A percentile compares a stretch with the other conserved stretches of the same genome.
Conservation (phyloP, 2,329 filamentous ascomycete genomes). For the Aureobasidium sp. region DNA sequence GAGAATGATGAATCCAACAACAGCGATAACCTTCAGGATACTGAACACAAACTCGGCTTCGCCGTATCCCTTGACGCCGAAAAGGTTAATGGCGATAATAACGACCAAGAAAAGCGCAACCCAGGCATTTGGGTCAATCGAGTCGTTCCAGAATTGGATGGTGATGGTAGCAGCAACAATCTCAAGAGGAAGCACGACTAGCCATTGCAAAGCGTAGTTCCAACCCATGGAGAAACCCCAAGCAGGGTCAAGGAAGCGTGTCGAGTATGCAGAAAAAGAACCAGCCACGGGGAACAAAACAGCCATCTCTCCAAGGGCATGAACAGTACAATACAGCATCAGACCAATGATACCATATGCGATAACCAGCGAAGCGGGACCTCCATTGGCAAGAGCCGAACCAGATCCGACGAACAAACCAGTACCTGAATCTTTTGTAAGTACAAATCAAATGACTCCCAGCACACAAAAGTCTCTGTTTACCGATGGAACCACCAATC, state of each 20-base stretch:
- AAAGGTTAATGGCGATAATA: constrained; percentile 78
- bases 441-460: too few relatives aligned
- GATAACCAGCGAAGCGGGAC: constrained; percentile 70
- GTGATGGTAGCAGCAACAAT: constrained; percentile 83
- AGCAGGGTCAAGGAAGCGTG: constrained; percentile 83
- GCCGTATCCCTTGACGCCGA: constrained; percentile 81
- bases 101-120: constrained; percentile 72
- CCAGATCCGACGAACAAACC: constrained; percentile 65
- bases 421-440: constrained; percentile 35
- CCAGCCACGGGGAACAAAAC: constrained; percentile 86
- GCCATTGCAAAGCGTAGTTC: constrained; percentile 82
- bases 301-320: constrained; percentile 83
- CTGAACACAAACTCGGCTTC: constrained; percentile 86
- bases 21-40: constrained; percentile 75
- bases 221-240: constrained; percentile 39
- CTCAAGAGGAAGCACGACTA: constrained; percentile 74
- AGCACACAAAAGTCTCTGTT: too few relatives aligned
- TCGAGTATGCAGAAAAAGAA: constrained; percentile 87
- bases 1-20: constrained; percentile 83
- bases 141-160: constrained; percentile 64
- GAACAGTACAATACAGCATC: constrained; percentile 89
- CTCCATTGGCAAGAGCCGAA: constrained; percentile 59
- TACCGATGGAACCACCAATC: constrained; percentile 75
- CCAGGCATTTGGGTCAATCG: constrained; percentile 64
- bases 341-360: constrained; percentile 67